phyloP scores from a whole-genome alignment of 2,329 filamentous ascomycete genomes.

The Dothistroma pini region DNA sequence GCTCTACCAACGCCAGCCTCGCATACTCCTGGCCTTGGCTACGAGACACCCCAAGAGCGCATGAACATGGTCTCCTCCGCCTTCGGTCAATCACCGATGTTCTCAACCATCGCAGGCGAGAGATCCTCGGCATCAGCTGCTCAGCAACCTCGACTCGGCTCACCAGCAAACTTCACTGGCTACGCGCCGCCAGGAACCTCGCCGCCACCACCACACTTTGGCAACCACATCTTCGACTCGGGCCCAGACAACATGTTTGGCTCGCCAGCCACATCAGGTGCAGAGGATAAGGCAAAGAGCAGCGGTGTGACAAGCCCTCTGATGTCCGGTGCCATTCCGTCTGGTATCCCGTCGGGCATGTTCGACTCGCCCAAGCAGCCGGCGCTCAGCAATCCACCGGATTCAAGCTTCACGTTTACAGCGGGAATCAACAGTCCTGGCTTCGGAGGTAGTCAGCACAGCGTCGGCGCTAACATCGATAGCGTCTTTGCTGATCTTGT shows the following conservation, averaged over 20 bases:
- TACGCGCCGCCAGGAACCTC: conserved; percentile 16
- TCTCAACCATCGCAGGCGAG: conserved; percentile 22
- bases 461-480: conserved; percentile 30
- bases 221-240: conserved; percentile 24
- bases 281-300: conserved; percentile 15
- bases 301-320: conserved; percentile 15
- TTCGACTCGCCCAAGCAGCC: conserved; percentile 34
- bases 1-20: conserved; percentile 24
- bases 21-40: conserved; percentile 18
- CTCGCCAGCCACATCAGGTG: conserved; percentile 17
- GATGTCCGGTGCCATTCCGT: conserved; percentile 17
- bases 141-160: conserved; percentile 26
- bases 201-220: conserved; percentile 26
- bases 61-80: conserved; percentile 18
- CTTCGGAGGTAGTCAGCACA: conserved; percentile 33
- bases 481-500: conserved; percentile 38
- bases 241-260: conserved; percentile 28
- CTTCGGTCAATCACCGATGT: conserved; percentile 30
- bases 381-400: conserved; percentile 11
- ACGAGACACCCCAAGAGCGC: conserved; percentile 21
- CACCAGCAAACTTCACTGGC: conserved; percentile 27
- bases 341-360: conserved; percentile 25
- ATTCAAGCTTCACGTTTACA: conserved; percentile 18
- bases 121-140: conserved; percentile 10
- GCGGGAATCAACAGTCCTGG: conserved; percentile 31